Conservation (phyloP, 2,329 filamentous ascomycete genomes). For the Cladophialophora bantiana region DNA sequence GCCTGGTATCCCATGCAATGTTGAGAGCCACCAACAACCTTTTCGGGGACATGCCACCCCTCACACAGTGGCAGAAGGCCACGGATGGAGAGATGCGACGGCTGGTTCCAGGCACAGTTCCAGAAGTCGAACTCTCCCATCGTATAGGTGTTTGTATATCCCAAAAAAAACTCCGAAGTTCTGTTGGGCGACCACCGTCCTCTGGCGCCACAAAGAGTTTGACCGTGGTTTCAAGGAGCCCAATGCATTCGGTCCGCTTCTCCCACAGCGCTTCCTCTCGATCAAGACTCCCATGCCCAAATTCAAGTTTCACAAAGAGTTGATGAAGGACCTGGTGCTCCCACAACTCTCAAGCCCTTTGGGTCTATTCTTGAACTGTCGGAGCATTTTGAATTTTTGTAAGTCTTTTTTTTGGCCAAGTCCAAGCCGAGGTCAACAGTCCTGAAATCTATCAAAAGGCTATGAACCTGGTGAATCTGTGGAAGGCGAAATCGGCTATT, state of each 20-base stretch:
- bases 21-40: neutral
- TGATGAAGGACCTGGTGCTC: slow-evolving; percentile 17
- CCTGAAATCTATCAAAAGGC: slow-evolving; percentile 10
- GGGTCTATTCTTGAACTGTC: neutral
- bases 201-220: slow-evolving; percentile 37
- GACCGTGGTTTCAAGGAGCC: slow-evolving; percentile 12
- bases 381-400: neutral
- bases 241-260: slow-evolving; percentile 1
- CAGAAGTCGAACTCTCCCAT: slow-evolving; percentile 51
- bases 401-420: neutral
- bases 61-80: slow-evolving; percentile 2
- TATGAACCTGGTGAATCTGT: slow-evolving; percentile 2
- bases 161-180: slow-evolving; percentile 53
- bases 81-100: neutral
- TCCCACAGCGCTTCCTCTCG: slow-evolving; percentile 8
- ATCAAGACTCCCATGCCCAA: slow-evolving; percentile 3
- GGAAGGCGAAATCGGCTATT: slow-evolving; percentile 5
- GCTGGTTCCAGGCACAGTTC: slow-evolving; percentile 21
- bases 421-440: slow-evolving; percentile 2
- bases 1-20: slow-evolving; percentile 5
- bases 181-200: slow-evolving; percentile 45
- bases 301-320: slow-evolving; percentile 13
- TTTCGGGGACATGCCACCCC: neutral
- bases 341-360: neutral
- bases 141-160: slow-evolving; percentile 57